A percentile compares a stretch with the other conserved stretches of the same genome.
phyloP scores from a whole-genome alignment of 1,284 basidiomycete genomes.

The Singerocomus inundabilis region DNA sequence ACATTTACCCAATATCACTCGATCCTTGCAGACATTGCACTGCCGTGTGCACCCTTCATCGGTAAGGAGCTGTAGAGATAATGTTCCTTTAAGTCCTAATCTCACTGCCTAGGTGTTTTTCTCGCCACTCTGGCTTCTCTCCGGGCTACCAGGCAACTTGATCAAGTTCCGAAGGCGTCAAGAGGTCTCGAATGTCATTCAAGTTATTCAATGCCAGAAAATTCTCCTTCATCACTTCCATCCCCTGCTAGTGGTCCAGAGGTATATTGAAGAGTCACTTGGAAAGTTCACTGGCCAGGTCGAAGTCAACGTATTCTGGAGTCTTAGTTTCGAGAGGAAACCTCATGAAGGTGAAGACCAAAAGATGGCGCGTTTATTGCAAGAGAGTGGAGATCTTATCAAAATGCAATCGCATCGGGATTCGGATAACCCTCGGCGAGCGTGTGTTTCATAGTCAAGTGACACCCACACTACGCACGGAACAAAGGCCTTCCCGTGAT shows the following conservation, averaged over 20 bases:
- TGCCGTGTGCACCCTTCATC: constrained; percentile 81
- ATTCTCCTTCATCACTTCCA: constrained; percentile 65
- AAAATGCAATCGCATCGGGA: no score
- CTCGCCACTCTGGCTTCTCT: constrained; percentile 75
- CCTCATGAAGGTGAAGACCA: constrained; percentile 68
- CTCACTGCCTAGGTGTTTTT: constrained; percentile 59
- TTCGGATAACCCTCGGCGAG: no score
- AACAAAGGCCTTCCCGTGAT: neutral
- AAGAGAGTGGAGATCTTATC: constrained; percentile 60
- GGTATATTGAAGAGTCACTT: constrained; percentile 57
- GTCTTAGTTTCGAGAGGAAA: constrained; percentile 60
- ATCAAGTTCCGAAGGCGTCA: constrained; percentile 79
- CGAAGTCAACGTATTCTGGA: constrained; percentile 49
- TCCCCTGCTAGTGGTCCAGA: constrained; percentile 50
- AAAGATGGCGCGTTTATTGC: constrained; percentile 58
- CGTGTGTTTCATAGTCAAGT: neutral
- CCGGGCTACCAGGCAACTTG: constrained; percentile 58
- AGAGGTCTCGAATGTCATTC: constrained; percentile 69
- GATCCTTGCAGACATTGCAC: constrained; percentile 59
- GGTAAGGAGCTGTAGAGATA: constrained; percentile 40
- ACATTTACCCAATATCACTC: constrained; percentile 71
- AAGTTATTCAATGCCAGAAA: constrained; percentile 76
- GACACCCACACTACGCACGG: neutral
- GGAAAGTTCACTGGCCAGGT: constrained; percentile 41
- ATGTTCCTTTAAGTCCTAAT: neutral